Evolutionary conservation across 257 asterid species (phyloP), one percentile per base, ranked within the genome.

Genomic region (Plantago major): DNA sequence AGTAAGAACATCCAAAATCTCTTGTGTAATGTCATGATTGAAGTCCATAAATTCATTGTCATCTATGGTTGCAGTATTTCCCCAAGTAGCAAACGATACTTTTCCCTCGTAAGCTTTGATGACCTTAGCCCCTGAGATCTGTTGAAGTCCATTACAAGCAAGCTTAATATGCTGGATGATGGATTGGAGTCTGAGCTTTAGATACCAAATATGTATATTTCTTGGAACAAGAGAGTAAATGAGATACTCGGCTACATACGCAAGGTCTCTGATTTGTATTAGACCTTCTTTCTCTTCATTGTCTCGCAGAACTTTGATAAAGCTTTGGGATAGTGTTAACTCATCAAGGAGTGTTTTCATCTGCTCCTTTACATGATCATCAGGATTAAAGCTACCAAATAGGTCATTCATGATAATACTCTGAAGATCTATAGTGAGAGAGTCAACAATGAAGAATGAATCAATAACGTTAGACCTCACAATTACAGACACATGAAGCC

Each of bases 391-490:
- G 42, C 19, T 12, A 4, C 10, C 4, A 9, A 33, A 3, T 33
- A 12, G 58, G 16, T n/a, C 37, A 17, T 53, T 8, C 9, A 5
- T 10, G 40, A 33, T 53, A 10, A 53, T 53, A 28, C 22, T 19
- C 38, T 26, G 33, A 8, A 53, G 58, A 53, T 53, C 58, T 4
- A 9, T 40, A 19, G 19, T 13, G 2, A 53, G 58, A 53, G 58
- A 53, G 2, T 53, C 58, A 53, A 53, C 58, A 53, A 53, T 53
- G 13, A 53, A 53, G 58, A 53, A 26, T 53, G 58, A 53, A 26
- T 26, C 58, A 53, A 53, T 40, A 19, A 53, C 8, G 19, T 37
- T 14, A 53, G 40, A 12, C 33, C 58, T 53, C 22, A 28, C 7
- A 11, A 14, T 19, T 53, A 2, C 42, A 53, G 22, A 28, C 40